A percentile compares a stretch with the other conserved stretches of the same genome.
phyloP scores from a whole-genome alignment of 2,329 filamentous ascomycete species.

The Fusarium denticulatum region DNA sequence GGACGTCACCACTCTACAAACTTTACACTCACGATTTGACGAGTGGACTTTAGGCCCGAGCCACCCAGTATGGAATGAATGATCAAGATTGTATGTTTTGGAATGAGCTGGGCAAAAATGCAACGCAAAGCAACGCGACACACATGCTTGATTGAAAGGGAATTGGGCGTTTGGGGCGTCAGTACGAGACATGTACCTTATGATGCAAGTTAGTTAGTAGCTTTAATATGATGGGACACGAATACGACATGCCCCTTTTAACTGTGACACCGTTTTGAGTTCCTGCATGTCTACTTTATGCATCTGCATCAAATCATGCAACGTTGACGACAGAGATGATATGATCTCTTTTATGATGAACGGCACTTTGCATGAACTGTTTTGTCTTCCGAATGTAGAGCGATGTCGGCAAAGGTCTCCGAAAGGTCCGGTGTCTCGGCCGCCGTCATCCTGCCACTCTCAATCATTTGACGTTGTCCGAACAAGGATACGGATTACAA shows the following conservation, averaged over 20 bases:
- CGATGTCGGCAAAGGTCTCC: background rate
- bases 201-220: background rate
- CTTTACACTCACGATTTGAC: background rate
- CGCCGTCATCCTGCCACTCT: background rate
- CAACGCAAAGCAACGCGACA: background rate
- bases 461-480: too few species aligned
- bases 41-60: background rate
- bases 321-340: background rate
- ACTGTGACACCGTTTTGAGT: background rate
- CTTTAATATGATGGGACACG: constrained; percentile 2
- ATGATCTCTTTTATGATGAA: too few species aligned
- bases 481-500: background rate
- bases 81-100: constrained; percentile 8
- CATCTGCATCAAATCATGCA: background rate
- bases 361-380: background rate
- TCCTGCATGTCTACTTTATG: background rate
- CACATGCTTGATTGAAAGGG: background rate
- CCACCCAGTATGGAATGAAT: constrained; percentile 1
- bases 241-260: background rate
- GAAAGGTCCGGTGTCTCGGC: background rate
- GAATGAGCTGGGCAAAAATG: background rate
- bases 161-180: constrained; percentile 13
- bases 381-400: background rate
- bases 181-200: constrained; percentile 10
- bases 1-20: background rate